Evolutionary conservation across 306 rosid genomes (phyloP).

Genomic region (Sphenostylis stenocarpa): DNA sequence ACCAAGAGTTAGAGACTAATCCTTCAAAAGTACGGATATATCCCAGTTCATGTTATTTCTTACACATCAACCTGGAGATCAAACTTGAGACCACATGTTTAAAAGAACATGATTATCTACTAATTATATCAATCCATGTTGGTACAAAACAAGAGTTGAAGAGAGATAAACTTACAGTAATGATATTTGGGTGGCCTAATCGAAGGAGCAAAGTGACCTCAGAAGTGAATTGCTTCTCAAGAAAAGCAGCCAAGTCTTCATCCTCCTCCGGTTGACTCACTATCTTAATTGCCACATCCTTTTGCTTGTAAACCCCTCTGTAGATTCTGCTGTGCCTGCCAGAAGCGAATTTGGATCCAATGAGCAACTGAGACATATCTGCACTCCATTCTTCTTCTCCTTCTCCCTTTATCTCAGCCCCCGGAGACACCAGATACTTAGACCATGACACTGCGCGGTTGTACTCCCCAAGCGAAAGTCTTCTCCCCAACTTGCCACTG

Average conservation of each 20-base stretch:
- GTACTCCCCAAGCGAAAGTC: slow-evolving; percentile 80
- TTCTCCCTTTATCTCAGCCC: slow-evolving; percentile 85
- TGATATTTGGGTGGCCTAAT: slow-evolving; percentile 77
- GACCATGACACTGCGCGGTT: slow-evolving; percentile 95
- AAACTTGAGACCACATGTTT: not conserved
- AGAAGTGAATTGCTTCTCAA: slow-evolving; percentile 84
- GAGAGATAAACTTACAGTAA: slow-evolving; percentile 60
- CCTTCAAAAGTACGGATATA: not conserved
- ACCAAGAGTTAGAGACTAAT: not conserved
- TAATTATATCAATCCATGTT: not conserved
- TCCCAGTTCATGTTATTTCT: not conserved
- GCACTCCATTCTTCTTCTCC: slow-evolving; percentile 97
- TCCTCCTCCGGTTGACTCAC: slow-evolving; percentile 91
- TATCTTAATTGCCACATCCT: slow-evolving; percentile 86
- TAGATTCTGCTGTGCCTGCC: slow-evolving; percentile 94
- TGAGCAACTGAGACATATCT: slow-evolving; percentile 79
- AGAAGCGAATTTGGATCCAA: slow-evolving; percentile 80
- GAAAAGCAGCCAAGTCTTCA: slow-evolving; percentile 63
- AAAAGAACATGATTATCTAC: not conserved
- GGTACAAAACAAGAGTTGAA: not conserved
- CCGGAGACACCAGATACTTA: slow-evolving; percentile 80
- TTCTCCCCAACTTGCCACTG: slow-evolving; percentile 54
- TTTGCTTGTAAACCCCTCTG: slow-evolving; percentile 79
- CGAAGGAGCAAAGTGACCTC: slow-evolving; percentile 81
- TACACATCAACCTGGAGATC: not conserved